Evolutionary conservation across 257 asterid genomes (phyloP), one percentile per base, ranked within the genome.

Genomic region (Osmanthus fragrans): DNA sequence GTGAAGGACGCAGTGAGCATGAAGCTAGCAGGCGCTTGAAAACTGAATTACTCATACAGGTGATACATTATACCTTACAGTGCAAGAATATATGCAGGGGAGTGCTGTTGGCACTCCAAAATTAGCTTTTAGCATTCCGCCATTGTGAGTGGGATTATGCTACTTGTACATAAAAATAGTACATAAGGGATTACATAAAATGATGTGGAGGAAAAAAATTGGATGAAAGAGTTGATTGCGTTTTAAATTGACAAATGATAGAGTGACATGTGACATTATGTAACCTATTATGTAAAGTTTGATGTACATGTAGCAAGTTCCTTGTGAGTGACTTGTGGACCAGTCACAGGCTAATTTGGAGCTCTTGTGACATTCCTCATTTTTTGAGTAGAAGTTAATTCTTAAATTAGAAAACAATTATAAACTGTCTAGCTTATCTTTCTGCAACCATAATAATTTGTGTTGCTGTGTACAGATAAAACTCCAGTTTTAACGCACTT

Each of bases 1-100:
- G 98, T 80, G 99, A 95, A 86, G 99, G 91, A 21, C 98, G 95
- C 37, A 95, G 97, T 82, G 99, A 95, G 80, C 99, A 95, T 88
- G 98, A 95, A 87, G 96, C 99, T 54, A 95, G 99, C 81, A 88
- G 99, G 89, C 98, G 99, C 66, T 86, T 95, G 77, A 95, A 95
- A 85, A 95, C 99, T 27, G 99, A 95, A 86, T 85, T 95, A 84
- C 97, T 95, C 76, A 89, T 95, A 85, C 99, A 95, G 98, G 99
- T 95, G 75, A 85, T 29, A 16, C 51, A 67, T 83, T 78, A 49
- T 76, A 27, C 72, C 42, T 18, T 67, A 60, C 71, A 67, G 76
- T 79, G 81, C 73, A 40, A 76, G 77, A 72, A 76, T 67, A 47
- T 45, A 10, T 40, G 30, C 21, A 63, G 32, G 19, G 19, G 33